These are phyloP conservation scores for Lasiosphaeria ovina DNA, from an alignment of 495 filamentous ascomycete species.

Conservation along the genomic window DNA sequence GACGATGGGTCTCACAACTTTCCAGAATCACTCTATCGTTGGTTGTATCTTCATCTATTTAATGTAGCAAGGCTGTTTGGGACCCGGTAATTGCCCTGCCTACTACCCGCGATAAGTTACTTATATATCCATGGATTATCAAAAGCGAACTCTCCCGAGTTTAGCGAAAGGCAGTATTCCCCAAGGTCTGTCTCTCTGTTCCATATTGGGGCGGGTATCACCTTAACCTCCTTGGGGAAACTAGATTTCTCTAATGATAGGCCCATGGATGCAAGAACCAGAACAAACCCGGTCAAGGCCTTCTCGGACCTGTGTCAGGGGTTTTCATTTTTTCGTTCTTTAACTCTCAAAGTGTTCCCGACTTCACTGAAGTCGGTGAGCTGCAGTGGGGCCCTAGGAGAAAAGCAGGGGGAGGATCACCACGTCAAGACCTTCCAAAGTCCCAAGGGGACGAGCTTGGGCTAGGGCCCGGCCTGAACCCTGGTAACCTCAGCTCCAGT, in stretches of 20 bases:
- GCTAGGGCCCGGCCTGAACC: neutral
- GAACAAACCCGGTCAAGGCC: neutral
- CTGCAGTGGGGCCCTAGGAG: neutral
- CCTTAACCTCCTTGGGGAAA: no score
- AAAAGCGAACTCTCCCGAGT: no score
- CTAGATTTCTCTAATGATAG: no score
- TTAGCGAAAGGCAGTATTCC: neutral
- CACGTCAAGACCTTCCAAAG: neutral
- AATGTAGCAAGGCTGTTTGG: neutral
- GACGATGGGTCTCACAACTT: no score
- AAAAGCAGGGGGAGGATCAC: neutral
- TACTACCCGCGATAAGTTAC: neutral
- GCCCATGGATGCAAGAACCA: neutral
- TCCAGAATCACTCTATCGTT: neutral
- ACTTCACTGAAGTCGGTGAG: neutral
- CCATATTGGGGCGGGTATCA: neutral
- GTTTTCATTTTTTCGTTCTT: neutral
- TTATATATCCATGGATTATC: no score
- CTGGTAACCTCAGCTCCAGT: no score
- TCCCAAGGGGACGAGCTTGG: no score
- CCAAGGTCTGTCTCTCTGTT: neutral
- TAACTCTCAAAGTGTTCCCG: neutral
- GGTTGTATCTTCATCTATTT: neutral
- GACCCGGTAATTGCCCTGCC: neutral
- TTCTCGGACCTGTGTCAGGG: neutral